Conservation (phyloP, 805 yeast species). For the Candida loeiensis region DNA sequence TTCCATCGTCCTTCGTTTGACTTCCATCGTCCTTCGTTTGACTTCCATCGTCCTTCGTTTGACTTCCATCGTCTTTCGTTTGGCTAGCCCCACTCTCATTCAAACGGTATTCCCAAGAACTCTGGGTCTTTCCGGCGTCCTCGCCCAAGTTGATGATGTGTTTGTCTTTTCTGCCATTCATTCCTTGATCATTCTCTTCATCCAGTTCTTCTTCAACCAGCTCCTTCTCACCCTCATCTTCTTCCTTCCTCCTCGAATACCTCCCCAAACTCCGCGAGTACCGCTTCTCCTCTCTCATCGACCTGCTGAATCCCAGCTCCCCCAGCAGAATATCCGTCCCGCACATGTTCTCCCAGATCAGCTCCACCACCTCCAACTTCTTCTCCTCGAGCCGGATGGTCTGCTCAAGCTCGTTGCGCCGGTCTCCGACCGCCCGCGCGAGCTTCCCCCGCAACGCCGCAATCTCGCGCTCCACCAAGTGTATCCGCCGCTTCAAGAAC, state of each 20-base stretch:
- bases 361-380: slow-evolving; percentile 24
- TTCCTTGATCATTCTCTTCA: too few species aligned
- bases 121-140: too few species aligned
- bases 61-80: too few species aligned
- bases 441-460: slow-evolving; percentile 14
- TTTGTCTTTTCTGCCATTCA: too few species aligned
- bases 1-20: too few species aligned
- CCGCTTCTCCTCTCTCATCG: slow-evolving; percentile 3
- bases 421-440: background rate
- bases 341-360: slow-evolving; percentile 19
- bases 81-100: too few species aligned
- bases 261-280: slow-evolving; percentile 22
- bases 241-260: slow-evolving; percentile 23
- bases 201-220: background rate
- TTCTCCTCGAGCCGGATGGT: slow-evolving; percentile 10
- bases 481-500: slow-evolving; percentile 31
- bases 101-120: too few species aligned
- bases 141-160: too few species aligned
- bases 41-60: too few species aligned
- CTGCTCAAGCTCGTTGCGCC: slow-evolving; percentile 27
- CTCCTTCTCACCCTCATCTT: background rate
- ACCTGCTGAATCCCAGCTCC: background rate
- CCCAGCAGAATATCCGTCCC: slow-evolving; percentile 6
- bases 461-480: slow-evolving; percentile 14
- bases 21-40: too few species aligned